These are phyloP conservation scores for Trichothecium roseum DNA, from an alignment of 2,329 filamentous ascomycete genomes.

Conservation along the genomic window DNA sequence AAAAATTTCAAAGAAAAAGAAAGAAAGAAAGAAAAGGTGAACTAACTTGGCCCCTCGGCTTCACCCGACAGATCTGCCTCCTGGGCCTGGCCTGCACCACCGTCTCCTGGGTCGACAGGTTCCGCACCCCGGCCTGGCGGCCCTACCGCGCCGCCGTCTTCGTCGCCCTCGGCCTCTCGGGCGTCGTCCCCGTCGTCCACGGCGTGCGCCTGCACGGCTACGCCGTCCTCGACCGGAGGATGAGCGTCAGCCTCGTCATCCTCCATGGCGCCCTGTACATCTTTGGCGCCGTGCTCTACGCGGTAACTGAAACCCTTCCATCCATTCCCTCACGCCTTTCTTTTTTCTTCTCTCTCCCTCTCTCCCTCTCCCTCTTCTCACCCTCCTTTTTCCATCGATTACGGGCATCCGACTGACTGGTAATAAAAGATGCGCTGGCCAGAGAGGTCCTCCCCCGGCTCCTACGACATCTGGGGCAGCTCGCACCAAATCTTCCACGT, in stretches of 20 bases:
- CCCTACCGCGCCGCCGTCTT: slow-evolving; percentile 87
- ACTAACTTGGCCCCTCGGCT: too few species aligned
- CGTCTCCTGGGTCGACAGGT: slow-evolving; percentile 71
- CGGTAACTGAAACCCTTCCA: slow-evolving; percentile 39
- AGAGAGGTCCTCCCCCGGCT: slow-evolving; percentile 66
- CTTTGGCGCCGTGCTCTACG: slow-evolving; percentile 75
- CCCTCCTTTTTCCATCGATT: too few species aligned
- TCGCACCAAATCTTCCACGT: slow-evolving; percentile 97
- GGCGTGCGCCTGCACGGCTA: slow-evolving; percentile 60
- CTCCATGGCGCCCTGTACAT: slow-evolving; percentile 79
- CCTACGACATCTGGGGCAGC: slow-evolving; percentile 83
- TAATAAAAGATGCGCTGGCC: slow-evolving; percentile 77
- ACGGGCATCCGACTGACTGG: too few species aligned
- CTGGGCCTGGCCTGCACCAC: slow-evolving; percentile 67
- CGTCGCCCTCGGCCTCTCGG: slow-evolving; percentile 74
- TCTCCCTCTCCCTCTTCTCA: too few species aligned
- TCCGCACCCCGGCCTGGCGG: slow-evolving; percentile 74
- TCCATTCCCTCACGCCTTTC: neutral
- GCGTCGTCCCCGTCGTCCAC: slow-evolving; percentile 74
- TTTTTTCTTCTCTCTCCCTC: slow-evolving; percentile 1
- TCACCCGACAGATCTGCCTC: slow-evolving; percentile 52
- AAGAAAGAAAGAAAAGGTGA: too few species aligned
- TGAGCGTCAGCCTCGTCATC: slow-evolving; percentile 73
- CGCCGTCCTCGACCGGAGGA: slow-evolving; percentile 54
- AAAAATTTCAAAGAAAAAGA: too few species aligned